These are phyloP conservation scores for Parastagonospora nodorum DNA, from an alignment of 2,329 filamentous ascomycete genomes.

Conservation along the genomic window DNA sequence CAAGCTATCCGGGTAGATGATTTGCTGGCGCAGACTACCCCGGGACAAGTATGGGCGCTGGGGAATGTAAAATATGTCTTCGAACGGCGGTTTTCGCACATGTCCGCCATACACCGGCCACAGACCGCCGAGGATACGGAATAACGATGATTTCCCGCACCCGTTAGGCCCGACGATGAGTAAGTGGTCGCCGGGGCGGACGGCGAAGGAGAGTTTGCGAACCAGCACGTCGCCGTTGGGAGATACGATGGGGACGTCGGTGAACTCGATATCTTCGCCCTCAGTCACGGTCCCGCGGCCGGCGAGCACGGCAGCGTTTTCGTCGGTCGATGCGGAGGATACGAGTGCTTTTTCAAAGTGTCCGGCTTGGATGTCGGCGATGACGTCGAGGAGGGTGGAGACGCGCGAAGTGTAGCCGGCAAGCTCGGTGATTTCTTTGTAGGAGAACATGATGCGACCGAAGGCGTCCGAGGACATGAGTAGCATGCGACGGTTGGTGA, in stretches of 20 bases:
- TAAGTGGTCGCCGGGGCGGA: constrained; percentile 85
- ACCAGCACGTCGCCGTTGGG: constrained; percentile 95
- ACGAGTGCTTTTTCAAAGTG: constrained; percentile 97
- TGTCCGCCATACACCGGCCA: constrained; percentile 98
- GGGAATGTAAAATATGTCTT: constrained; percentile 97
- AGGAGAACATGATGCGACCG: constrained; percentile 53
- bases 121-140: constrained; percentile 92
- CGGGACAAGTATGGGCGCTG: constrained; percentile 92
- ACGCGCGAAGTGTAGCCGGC: constrained; percentile 95
- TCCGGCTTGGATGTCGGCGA: constrained; percentile 88
- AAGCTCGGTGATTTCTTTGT: constrained; percentile 90
- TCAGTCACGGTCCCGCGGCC: constrained; percentile 82
- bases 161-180: constrained; percentile 96
- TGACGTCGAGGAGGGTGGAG: constrained; percentile 85
- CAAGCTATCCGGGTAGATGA: constrained; percentile 91
- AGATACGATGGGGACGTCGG: constrained; percentile 91
- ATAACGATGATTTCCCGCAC: constrained; percentile 94
- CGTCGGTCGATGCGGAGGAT: constrained; percentile 79
- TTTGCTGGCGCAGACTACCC: constrained; percentile 91
- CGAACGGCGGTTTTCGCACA: constrained; percentile 87
- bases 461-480: constrained; percentile 80
- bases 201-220: constrained; percentile 81
- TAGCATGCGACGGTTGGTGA: constrained; percentile 91
- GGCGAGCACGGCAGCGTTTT: constrained; percentile 80
- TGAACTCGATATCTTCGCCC: constrained; percentile 82